Evolutionary conservation across 1,284 basidiomycete species (phyloP).

Genomic region (Moniliophthora roreri): DNA sequence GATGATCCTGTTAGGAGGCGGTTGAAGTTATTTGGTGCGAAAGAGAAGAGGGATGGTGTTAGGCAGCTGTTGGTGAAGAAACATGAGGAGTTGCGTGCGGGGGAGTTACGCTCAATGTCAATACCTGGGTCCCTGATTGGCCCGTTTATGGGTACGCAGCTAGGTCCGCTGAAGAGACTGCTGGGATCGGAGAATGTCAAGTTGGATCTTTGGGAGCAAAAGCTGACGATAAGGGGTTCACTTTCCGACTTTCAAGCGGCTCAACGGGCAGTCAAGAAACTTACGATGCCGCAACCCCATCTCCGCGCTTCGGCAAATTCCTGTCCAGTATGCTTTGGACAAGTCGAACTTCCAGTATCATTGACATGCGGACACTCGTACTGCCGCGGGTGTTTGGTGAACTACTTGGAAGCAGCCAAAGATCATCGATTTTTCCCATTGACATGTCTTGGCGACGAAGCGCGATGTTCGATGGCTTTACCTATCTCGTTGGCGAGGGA

Average conservation of each 20-base stretch:
- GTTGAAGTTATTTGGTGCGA: conserved; percentile 54
- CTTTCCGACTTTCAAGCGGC: conserved; percentile 32
- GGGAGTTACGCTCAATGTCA: conserved; percentile 40
- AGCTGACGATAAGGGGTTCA: conserved; percentile 36
- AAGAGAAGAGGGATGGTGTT: conserved; percentile 35
- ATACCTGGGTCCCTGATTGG: conserved; percentile 45
- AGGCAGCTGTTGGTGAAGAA: conserved; percentile 45
- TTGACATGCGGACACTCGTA: conserved; percentile 64
- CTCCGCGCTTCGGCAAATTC: conserved; percentile 21
- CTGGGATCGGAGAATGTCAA: conserved; percentile 39
- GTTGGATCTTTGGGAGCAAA: conserved; percentile 32
- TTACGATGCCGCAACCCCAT: conserved; percentile 28
- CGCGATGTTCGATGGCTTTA: conserved; percentile 51
- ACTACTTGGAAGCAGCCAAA: conserved; percentile 55
- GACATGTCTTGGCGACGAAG: conserved; percentile 61
- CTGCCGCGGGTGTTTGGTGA: conserved; percentile 58
- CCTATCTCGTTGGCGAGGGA: conserved; percentile 48
- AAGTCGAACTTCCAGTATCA: conserved; percentile 46
- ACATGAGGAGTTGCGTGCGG: conserved; percentile 38
- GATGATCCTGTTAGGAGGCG: conserved; percentile 38
- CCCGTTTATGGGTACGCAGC: conserved; percentile 42
- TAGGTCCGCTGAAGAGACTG: conserved; percentile 28
- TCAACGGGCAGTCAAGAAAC: conserved; percentile 36
- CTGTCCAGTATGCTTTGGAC: conserved; percentile 64
- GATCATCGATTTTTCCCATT: conserved; percentile 67